Percentiles rank a stretch among this genome's conserved stretches.
Conservation (phyloP, 2,329 filamentous ascomycete species). For the Diaporthe eres region DNA sequence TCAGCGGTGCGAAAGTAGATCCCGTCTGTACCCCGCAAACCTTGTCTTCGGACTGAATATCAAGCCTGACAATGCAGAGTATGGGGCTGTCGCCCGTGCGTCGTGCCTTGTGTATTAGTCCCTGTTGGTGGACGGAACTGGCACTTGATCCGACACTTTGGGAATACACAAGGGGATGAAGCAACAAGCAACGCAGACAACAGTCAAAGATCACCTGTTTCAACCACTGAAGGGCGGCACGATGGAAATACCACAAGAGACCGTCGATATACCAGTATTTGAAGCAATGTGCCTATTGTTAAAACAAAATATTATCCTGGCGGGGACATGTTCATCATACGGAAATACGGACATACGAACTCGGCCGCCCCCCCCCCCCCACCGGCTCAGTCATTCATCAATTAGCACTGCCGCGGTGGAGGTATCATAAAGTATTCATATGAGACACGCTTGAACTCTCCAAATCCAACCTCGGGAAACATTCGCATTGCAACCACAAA, state of each 20-base stretch:
- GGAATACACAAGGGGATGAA: neutral
- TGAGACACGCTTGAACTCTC: neutral
- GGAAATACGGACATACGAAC: conserved; percentile 13
- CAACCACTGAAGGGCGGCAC: neutral
- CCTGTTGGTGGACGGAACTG: neutral
- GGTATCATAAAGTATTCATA: neutral
- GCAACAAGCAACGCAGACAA: neutral
- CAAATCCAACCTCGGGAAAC: neutral
- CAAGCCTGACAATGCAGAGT: neutral
- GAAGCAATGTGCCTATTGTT: neutral
- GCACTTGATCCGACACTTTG: neutral
- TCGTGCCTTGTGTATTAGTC: too few species aligned
- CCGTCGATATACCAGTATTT: too few species aligned
- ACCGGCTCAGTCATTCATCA: neutral
- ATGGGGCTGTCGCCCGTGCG: neutral
- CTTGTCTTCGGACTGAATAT: neutral
- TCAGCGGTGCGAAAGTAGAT: neutral
- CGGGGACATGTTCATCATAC: neutral
- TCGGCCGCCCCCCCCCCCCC: neutral
- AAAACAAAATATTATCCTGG: neutral
- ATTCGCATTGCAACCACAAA: neutral
- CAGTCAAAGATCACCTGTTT: neutral
- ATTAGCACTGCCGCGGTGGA: neutral
- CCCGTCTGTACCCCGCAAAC: neutral
- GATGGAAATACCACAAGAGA: neutral